Conservation (phyloP, 495 filamentous ascomycete species). For the Penicillium argentinense region DNA sequence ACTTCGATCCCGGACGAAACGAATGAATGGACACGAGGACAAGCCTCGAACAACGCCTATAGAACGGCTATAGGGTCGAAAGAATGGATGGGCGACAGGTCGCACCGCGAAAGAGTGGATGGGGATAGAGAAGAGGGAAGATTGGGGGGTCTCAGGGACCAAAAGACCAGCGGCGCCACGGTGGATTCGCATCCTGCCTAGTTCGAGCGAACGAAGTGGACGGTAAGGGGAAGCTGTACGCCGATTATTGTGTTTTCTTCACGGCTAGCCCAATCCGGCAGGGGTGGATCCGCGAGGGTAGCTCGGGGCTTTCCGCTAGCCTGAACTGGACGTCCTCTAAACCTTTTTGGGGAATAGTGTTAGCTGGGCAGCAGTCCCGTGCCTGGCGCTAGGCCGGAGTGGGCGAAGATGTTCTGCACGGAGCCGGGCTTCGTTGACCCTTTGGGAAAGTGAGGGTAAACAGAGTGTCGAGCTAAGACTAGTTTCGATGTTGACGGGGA, state of each 20-base stretch:
- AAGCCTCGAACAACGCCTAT: slow-evolving; percentile 10
- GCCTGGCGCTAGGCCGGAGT: slow-evolving; percentile 12
- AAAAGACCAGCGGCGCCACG: slow-evolving; percentile 16
- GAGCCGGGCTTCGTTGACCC: background rate
- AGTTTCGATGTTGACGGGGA: too few species aligned
- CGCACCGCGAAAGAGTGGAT: slow-evolving; percentile 31
- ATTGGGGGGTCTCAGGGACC: slow-evolving; percentile 7
- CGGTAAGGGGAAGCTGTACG: slow-evolving; percentile 24
- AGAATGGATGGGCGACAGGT: slow-evolving; percentile 36
- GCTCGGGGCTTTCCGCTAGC: too few species aligned
- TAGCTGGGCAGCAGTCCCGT: slow-evolving; percentile 13
- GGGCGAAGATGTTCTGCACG: background rate
- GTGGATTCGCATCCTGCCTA: slow-evolving; percentile 9
- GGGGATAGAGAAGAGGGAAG: background rate
- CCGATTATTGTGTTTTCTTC: slow-evolving; percentile 6
- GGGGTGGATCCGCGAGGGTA: too few species aligned
- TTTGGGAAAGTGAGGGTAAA: too few species aligned
- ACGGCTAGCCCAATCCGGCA: too few species aligned
- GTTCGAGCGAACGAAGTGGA: slow-evolving; percentile 1
- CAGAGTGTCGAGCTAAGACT: too few species aligned
- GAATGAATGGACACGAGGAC: slow-evolving; percentile 19
- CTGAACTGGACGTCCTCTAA: slow-evolving; percentile 1
- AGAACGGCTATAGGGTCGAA: slow-evolving; percentile 15
- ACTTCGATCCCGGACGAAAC: too few species aligned
- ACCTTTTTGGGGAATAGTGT: slow-evolving; percentile 2